phyloP scores from a whole-genome alignment of 768 basidiomycete genomes.

The Chalciporus piperatus region DNA sequence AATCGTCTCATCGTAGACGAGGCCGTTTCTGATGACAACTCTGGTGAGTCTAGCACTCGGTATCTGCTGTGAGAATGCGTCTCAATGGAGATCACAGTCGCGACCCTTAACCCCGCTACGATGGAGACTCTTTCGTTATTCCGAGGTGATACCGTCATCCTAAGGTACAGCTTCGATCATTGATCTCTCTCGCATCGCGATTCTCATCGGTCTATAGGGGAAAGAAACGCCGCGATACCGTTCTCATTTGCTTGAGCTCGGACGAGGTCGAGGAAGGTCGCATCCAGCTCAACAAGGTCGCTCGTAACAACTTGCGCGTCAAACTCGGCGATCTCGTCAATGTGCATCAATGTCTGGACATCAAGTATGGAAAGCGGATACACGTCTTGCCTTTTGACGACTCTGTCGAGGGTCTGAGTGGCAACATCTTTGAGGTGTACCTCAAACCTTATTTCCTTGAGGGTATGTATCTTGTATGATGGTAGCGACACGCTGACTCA shows the following conservation, averaged over 20 bases:
- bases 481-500: background rate
- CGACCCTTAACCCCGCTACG: conserved; percentile 91
- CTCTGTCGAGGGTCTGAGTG: conserved; percentile 95
- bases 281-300: conserved; percentile 99
- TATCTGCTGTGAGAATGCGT: conserved; percentile 11
- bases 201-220: conserved; percentile 50
- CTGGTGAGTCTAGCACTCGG: conserved; percentile 50
- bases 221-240: conserved; percentile 97
- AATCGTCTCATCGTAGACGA: conserved; percentile 98
- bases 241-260: conserved; percentile 92
- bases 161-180: conserved; percentile 54
- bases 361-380: conserved; percentile 98
- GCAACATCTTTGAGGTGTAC: conserved; percentile 98
- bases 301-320: conserved; percentile 97
- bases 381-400: conserved; percentile 98
- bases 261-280: conserved; percentile 98
- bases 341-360: conserved; percentile 94
- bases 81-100: conserved; percentile 50
- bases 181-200: background rate
- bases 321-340: conserved; percentile 96
- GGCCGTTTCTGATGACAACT: conserved; percentile 92
- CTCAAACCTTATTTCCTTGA: conserved; percentile 99
- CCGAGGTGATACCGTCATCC: conserved; percentile 95
- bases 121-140: conserved; percentile 95
- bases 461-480: conserved; percentile 42